Evolutionary conservation across 176 grass and related monocot genomes (phyloP).

Genomic region (Raddia distichophylla): DNA sequence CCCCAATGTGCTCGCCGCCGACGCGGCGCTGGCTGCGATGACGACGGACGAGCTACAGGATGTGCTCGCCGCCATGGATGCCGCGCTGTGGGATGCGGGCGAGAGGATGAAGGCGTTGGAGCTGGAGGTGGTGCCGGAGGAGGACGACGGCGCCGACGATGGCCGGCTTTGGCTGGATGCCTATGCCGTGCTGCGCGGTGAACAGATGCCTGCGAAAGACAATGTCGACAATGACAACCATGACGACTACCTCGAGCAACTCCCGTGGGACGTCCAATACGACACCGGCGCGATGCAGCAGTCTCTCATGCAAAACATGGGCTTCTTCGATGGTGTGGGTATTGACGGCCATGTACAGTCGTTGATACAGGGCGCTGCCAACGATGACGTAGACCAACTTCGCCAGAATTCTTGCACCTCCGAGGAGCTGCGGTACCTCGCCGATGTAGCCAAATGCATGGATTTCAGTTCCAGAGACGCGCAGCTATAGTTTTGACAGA

Average conservation of each 20-base stretch:
- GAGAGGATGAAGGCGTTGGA: conserved; percentile 17
- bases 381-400: background rate
- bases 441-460: background rate
- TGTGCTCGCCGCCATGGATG: conserved; percentile 38
- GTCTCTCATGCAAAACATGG: background rate
- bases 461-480: too few relatives aligned
- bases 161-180: background rate
- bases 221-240: background rate
- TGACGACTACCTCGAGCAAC: background rate
- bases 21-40: background rate
- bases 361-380: too few relatives aligned
- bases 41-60: background rate
- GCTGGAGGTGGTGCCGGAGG: background rate
- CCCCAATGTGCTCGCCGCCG: background rate
- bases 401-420: background rate
- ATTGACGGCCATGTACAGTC: too few relatives aligned
- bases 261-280: background rate
- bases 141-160: background rate
- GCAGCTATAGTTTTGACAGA: too few relatives aligned
- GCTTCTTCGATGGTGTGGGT: too few relatives aligned
- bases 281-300: background rate
- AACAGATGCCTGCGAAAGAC: background rate
- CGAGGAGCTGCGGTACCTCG: background rate
- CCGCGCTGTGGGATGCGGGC: background rate
- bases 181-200: too few relatives aligned